phyloP scores from a whole-genome alignment of 805 yeast genomes.

The Blastobotrys terrestris region DNA sequence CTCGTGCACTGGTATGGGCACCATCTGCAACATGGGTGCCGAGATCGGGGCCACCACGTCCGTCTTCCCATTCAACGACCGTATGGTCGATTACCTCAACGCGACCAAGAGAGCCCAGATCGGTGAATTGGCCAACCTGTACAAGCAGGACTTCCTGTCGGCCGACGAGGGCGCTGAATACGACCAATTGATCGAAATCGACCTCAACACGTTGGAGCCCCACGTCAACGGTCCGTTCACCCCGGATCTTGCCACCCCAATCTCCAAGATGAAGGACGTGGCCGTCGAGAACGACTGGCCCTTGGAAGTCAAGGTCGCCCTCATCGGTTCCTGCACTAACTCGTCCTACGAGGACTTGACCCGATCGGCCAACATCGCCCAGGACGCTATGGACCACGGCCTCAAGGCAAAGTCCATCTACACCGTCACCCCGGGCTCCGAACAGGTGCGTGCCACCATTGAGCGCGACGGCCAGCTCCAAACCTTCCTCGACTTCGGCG shows the following conservation, averaged over 20 bases:
- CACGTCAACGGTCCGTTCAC: conserved; percentile 98
- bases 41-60: conserved; percentile 99
- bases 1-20: conserved; percentile 98
- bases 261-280: conserved; percentile 77
- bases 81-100: conserved; percentile 77
- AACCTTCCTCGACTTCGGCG: conserved; percentile 87
- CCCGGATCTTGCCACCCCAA: conserved; percentile 95
- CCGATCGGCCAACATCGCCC: conserved; percentile 87
- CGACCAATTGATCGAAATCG: conserved; percentile 88
- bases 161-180: conserved; percentile 94
- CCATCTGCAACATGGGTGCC: conserved; percentile 99
- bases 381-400: conserved; percentile 87
- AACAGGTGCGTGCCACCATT: conserved; percentile 96
- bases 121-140: conserved; percentile 70
- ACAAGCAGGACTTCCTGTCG: conserved; percentile 62
- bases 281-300: conserved; percentile 92
- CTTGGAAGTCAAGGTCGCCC: conserved; percentile 82
- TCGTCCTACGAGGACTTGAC: conserved; percentile 98
- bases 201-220: conserved; percentile 86
- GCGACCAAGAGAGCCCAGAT: conserved; percentile 84
- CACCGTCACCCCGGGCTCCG: conserved; percentile 97
- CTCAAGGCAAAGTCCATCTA: conserved; percentile 85
- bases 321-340: conserved; percentile 98
- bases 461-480: conserved; percentile 91
- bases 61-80: conserved; percentile 91